Percentiles rank a stretch among this genome's conserved stretches.
These are phyloP conservation scores for Entophlyctis luteolus DNA, from an alignment of 192 early-diverging fungal species.

Conservation along the genomic window DNA sequence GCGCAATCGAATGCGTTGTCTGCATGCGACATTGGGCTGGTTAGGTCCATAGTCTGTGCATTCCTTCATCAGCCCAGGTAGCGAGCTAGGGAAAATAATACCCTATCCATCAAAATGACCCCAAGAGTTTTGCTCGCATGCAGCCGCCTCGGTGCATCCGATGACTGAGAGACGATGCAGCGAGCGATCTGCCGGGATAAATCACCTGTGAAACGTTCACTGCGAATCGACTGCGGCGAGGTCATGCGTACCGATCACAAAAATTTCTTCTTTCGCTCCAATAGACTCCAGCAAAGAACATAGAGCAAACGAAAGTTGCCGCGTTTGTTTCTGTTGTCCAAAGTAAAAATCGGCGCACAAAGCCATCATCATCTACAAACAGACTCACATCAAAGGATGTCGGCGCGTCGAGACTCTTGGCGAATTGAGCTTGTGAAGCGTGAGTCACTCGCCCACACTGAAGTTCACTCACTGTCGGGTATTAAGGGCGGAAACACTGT, in stretches of 20 bases:
- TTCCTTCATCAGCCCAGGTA: background rate
- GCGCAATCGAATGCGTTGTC: constrained; percentile 17
- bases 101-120: constrained; percentile 12
- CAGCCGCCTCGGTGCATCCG: background rate
- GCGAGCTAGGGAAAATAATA: background rate
- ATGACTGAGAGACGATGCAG: constrained; percentile 15
- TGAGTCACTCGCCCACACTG: background rate
- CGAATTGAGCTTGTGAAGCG: background rate
- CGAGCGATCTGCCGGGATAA: constrained; percentile 10
- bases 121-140: background rate
- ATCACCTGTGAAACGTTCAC: background rate
- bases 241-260: constrained; percentile 18
- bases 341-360: too few species aligned
- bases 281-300: constrained; percentile 9
- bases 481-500: constrained; percentile 12
- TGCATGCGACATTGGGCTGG: background rate
- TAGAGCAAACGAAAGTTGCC: constrained; percentile 1
- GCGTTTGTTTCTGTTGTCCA: constrained; percentile 10
- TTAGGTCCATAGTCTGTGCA: constrained; percentile 12
- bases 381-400: constrained; percentile 15
- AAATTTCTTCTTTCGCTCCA: constrained; percentile 14
- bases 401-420: constrained; percentile 4
- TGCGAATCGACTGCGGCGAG: background rate
- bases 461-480: background rate
- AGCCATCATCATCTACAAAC: too few species aligned